These are phyloP conservation scores for Ormosia emarginata DNA, from an alignment of 306 rosid genomes.

Conservation along the genomic window DNA sequence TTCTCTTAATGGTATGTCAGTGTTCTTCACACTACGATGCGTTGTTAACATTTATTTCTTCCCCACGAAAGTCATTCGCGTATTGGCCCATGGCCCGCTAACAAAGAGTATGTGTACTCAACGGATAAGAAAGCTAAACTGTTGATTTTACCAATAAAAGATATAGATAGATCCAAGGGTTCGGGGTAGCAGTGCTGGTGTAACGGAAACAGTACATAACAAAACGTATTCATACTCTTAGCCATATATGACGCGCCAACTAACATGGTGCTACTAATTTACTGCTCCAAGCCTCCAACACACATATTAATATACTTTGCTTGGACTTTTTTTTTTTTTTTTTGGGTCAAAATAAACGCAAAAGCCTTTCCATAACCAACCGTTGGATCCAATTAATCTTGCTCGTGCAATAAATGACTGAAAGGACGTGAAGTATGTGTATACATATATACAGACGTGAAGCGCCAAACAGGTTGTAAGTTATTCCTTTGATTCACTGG, in stretches of 20 bases:
- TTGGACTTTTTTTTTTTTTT: not conserved
- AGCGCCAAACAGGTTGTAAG: not conserved
- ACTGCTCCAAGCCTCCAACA: not conserved
- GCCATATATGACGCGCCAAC: not conserved
- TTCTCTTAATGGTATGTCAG: too few relatives aligned
- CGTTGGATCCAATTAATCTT: not conserved
- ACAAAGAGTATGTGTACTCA: too few relatives aligned
- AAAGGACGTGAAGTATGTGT: not conserved
- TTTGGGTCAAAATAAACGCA: not conserved
- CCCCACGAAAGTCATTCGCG: not conserved
- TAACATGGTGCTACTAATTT: not conserved
- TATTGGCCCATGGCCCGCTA: not conserved
- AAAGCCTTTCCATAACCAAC: not conserved
- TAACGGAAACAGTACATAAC: not conserved
- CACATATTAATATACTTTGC: not conserved
- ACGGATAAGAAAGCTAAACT: not conserved
- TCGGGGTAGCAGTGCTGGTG: not conserved
- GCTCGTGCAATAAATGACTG: slow-evolving; percentile 17
- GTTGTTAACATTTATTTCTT: not conserved
- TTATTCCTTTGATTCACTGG: not conserved
- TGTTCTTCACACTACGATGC: not conserved
- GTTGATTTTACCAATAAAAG: slow-evolving; percentile 4
- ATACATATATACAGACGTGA: not conserved
- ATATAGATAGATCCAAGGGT: not conserved
- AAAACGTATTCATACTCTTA: not conserved